Evolutionary conservation across 1,284 basidiomycete genomes (phyloP).

Genomic region (Neonothopanus nambi): DNA sequence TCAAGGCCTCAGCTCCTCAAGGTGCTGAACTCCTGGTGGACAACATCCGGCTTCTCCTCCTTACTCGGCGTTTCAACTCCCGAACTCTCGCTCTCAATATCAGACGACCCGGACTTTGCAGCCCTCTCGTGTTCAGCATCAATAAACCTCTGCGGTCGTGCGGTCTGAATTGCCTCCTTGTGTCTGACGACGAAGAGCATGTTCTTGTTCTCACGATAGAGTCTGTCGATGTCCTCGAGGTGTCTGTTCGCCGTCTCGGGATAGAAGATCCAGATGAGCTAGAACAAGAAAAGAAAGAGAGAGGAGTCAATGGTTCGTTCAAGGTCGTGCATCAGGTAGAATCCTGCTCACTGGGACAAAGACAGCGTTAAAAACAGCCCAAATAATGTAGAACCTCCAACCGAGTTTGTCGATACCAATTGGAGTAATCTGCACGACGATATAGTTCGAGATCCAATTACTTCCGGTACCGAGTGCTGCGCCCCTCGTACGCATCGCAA

Average conservation of each 20-base stretch:
- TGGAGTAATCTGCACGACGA: constrained; percentile 47
- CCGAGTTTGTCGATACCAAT: constrained; percentile 43
- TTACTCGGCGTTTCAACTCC: background rate
- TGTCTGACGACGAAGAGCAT: constrained; percentile 41
- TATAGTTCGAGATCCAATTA: constrained; percentile 72
- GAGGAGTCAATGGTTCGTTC: background rate
- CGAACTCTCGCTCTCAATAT: background rate
- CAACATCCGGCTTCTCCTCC: background rate
- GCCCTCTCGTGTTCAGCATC: constrained; percentile 20
- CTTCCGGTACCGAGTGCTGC: constrained; percentile 68
- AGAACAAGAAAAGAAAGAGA: background rate
- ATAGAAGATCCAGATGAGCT: constrained; percentile 45
- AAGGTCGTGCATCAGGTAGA: background rate
- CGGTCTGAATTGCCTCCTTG: constrained; percentile 40
- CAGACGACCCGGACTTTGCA: background rate
- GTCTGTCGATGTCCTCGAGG: constrained; percentile 46
- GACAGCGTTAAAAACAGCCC: constrained; percentile 45
- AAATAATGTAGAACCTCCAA: constrained; percentile 49
- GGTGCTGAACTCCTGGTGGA: too few species aligned
- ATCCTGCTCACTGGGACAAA: constrained; percentile 41
- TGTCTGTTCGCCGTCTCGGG: constrained; percentile 48
- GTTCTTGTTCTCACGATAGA: constrained; percentile 42
- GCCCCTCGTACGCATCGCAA: constrained; percentile 66
- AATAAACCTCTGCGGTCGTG: constrained; percentile 40
- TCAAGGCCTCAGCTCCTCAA: too few species aligned